These are phyloP conservation scores for Amanita molliuscula DNA, from an alignment of 768 basidiomycete genomes.

Conservation along the genomic window DNA sequence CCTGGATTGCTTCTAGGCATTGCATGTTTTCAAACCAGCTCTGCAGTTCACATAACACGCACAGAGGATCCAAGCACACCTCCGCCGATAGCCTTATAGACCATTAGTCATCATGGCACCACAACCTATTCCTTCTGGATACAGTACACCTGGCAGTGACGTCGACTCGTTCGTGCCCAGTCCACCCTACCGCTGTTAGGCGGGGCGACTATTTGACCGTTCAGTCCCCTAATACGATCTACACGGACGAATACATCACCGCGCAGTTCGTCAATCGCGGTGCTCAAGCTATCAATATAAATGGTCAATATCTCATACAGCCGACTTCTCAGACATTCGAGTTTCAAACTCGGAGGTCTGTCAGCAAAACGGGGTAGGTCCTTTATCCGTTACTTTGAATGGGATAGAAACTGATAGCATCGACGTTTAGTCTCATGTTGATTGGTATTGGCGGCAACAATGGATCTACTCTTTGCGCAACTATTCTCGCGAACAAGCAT, in stretches of 20 bases:
- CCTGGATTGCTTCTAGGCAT: conserved; percentile 24
- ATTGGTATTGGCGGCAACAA: conserved; percentile 98
- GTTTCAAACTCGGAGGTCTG: conserved; percentile 82
- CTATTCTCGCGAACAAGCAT: conserved; percentile 92
- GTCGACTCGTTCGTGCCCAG: conserved; percentile 56
- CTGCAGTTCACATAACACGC: conserved; percentile 78
- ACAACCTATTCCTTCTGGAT: conserved; percentile 47
- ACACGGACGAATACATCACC: conserved; percentile 76
- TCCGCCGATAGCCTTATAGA: conserved; percentile 53
- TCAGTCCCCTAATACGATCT: conserved; percentile 70
- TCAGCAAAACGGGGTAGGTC: conserved; percentile 86
- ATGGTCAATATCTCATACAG: conserved; percentile 70
- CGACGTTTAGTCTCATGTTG: conserved; percentile 75
- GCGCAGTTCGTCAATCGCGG: conserved; percentile 77
- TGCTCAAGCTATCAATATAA: conserved; percentile 54
- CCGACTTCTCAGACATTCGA: conserved; percentile 77
- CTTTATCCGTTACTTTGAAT: conserved; percentile 3
- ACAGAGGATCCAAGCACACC: conserved; percentile 83
- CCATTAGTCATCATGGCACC: conserved; percentile 38
- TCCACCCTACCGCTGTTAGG: conserved; percentile 83
- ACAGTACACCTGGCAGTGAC: conserved; percentile 62
- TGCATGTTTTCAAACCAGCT: conserved; percentile 97
- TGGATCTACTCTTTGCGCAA: conserved; percentile 87
- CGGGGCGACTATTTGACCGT: conserved; percentile 70
- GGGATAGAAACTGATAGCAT: conserved; percentile 5